These are phyloP conservation scores for Drosera spatulata DNA, from an alignment of 179 eudicot genomes.

Conservation along the genomic window DNA sequence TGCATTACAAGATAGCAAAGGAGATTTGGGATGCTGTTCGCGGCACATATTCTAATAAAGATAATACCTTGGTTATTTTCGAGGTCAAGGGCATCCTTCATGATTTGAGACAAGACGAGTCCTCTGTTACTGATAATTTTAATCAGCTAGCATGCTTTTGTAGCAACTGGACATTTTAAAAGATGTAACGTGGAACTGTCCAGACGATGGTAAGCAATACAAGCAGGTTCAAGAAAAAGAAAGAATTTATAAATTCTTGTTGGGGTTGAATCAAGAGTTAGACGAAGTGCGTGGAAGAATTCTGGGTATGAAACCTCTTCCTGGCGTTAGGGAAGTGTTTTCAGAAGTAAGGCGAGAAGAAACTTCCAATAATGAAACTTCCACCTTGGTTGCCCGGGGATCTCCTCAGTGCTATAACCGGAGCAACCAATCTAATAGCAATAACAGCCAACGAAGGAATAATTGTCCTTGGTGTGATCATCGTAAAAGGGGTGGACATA, in stretches of 20 bases:
- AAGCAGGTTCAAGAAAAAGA: not conserved
- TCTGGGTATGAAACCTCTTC: not conserved
- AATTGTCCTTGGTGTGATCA: not conserved
- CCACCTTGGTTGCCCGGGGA: not conserved
- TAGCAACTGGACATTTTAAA: constrained; percentile 1
- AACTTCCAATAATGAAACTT: not conserved
- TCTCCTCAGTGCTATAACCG: not conserved
- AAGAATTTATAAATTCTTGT: not conserved
- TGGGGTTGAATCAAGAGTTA: not conserved
- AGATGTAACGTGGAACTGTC: not conserved
- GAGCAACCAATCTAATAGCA: no score
- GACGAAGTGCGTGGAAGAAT: constrained; percentile 3
- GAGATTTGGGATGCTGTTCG: constrained; percentile 3
- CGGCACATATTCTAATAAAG: not conserved
- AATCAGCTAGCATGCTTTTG: not conserved
- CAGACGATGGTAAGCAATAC: not conserved
- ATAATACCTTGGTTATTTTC: not conserved
- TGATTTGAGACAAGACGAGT: not conserved
- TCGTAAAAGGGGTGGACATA: not conserved
- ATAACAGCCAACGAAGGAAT: not conserved
- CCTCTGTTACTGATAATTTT: not conserved
- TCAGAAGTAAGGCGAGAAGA: constrained; percentile 1
- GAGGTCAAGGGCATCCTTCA: constrained; percentile 4
- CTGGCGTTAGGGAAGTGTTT: not conserved
- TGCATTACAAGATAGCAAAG: not conserved